These are phyloP conservation scores for Tolypocladium tropicale DNA, from an alignment of 2,329 filamentous ascomycete species.

Conservation along the genomic window DNA sequence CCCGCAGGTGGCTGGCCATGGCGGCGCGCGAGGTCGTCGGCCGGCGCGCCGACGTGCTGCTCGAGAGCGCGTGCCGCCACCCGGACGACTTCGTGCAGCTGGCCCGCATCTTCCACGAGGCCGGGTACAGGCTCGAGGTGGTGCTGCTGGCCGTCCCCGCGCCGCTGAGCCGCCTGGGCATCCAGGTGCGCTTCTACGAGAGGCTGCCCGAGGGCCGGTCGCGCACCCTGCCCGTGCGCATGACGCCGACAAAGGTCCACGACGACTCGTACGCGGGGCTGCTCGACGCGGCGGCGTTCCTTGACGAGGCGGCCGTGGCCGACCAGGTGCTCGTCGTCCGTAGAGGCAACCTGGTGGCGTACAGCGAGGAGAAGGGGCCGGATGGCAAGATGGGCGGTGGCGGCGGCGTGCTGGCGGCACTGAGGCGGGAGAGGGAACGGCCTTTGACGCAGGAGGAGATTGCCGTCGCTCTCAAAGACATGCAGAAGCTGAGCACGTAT, in stretches of 20 bases:
- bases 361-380: conserved; percentile 6
- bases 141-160: conserved; percentile 31
- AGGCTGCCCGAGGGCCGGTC: conserved; percentile 22
- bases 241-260: conserved; percentile 34
- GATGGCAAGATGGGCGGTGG: neutral
- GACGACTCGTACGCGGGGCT: conserved; percentile 33
- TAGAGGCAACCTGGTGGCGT: conserved; percentile 25
- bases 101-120: conserved; percentile 20
- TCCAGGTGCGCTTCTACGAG: conserved; percentile 28
- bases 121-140: conserved; percentile 27
- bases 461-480: conserved; percentile 11
- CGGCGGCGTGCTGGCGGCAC: conserved; percentile 10
- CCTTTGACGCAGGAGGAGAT: conserved; percentile 16
- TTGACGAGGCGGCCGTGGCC: conserved; percentile 19
- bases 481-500: conserved; percentile 12
- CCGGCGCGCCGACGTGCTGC: conserved; percentile 23
- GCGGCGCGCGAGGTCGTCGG: conserved; percentile 23
- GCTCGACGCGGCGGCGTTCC: conserved; percentile 22
- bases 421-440: conserved; percentile 16
- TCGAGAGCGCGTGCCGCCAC: conserved; percentile 35
- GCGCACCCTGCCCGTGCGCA: conserved; percentile 23
- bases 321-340: conserved; percentile 29
- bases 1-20: conserved; percentile 32
- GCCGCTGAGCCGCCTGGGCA: conserved; percentile 29
- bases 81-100: conserved; percentile 29